A percentile compares a stretch with the other conserved stretches of the same genome.
phyloP scores from a whole-genome alignment of 257 asterid genomes.

The Petunia axillaris region DNA sequence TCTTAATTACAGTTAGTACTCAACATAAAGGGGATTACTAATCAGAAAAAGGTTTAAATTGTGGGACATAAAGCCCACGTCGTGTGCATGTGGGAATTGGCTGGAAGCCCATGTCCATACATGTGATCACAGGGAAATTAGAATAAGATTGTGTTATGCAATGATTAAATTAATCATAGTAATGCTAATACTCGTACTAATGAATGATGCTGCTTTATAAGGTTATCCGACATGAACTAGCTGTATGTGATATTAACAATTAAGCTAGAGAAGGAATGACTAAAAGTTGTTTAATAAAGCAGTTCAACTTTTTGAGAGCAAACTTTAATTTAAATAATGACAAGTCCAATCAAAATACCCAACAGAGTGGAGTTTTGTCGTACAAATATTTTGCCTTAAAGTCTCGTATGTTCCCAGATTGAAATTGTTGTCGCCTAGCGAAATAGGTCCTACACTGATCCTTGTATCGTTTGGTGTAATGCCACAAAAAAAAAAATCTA shows the following conservation, averaged over 20 bases:
- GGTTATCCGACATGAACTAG: background rate
- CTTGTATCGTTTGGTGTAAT: background rate
- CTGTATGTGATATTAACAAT: conserved; percentile 13
- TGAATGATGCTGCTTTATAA: background rate
- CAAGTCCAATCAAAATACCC: background rate
- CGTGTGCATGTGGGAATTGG: conserved; percentile 36
- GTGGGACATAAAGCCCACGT: conserved; percentile 32
- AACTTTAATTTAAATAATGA: background rate
- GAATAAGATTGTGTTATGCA: background rate
- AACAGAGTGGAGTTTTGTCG: background rate
- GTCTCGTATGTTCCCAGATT: conserved; percentile 1
- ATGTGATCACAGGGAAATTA: background rate
- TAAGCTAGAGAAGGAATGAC: background rate
- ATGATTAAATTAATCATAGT: background rate
- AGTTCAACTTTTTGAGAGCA: conserved; percentile 6
- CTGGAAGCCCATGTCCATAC: conserved; percentile 15
- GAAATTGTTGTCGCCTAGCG: background rate
- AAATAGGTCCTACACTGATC: background rate
- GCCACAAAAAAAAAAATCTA: background rate
- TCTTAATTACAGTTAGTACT: background rate
- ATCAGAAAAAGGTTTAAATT: background rate
- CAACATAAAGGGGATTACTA: background rate
- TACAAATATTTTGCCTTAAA: background rate
- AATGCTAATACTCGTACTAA: too few species aligned
- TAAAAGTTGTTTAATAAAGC: conserved; percentile 2